phyloP scores from a whole-genome alignment of 305 asterid species.

The Fraxinus angustifolia region DNA sequence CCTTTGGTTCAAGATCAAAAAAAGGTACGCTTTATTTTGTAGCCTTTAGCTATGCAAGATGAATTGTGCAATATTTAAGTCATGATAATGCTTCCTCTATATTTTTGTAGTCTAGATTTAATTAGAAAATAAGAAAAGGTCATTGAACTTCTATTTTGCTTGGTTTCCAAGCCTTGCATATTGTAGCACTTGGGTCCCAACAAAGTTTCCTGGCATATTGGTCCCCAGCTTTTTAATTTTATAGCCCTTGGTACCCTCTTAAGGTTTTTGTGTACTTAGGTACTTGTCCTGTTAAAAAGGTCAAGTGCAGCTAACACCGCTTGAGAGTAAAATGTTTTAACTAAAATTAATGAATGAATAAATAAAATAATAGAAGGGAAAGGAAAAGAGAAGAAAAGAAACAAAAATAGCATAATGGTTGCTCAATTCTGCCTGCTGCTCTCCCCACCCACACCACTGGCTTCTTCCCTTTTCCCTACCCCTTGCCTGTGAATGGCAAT shows the following conservation, averaged over 20 bases:
- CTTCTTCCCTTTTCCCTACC: neutral
- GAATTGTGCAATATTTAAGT: conserved; percentile 1
- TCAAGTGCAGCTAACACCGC: neutral
- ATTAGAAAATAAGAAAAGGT: neutral
- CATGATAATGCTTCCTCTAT: neutral
- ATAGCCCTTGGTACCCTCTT: neutral
- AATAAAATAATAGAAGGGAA: neutral
- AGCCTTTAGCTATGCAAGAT: neutral
- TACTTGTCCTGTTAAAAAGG: neutral
- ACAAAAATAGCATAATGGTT: neutral
- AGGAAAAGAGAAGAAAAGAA: neutral
- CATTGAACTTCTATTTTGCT: neutral
- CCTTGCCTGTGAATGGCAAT: neutral
- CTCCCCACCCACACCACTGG: neutral
- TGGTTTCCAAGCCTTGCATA: neutral
- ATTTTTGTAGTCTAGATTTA: neutral
- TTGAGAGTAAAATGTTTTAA: neutral
- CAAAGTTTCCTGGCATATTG: neutral
- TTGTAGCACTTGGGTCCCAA: neutral
- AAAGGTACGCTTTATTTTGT: conserved; percentile 46
- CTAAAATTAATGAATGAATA: neutral
- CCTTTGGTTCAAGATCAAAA: conserved; percentile 60
- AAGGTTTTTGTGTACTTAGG: neutral
- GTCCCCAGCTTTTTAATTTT: neutral
- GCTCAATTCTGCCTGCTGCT: neutral